phyloP scores from a whole-genome alignment of 805 yeast genomes.

The Wickerhamomyces xylosicus region DNA sequence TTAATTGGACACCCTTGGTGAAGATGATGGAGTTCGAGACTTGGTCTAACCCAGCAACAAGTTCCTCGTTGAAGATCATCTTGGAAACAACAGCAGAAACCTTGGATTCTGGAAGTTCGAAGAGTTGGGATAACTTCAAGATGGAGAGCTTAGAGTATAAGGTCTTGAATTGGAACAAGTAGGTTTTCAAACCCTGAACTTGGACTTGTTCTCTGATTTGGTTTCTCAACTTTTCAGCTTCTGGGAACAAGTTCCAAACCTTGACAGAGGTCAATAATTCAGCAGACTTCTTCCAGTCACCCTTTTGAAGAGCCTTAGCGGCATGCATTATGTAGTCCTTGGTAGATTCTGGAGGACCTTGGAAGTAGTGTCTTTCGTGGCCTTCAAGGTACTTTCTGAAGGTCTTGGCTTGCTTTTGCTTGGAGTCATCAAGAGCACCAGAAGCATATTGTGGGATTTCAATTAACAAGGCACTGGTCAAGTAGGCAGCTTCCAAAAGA shows the following conservation, averaged over 20 bases:
- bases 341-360: slow-evolving; percentile 96
- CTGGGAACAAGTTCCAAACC: slow-evolving; percentile 78
- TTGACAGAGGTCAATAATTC: slow-evolving; percentile 65
- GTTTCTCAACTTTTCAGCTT: slow-evolving; percentile 53
- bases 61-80: slow-evolving; percentile 71
- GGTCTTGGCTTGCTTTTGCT: slow-evolving; percentile 65
- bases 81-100: slow-evolving; percentile 58
- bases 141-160: slow-evolving; percentile 70
- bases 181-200: slow-evolving; percentile 87
- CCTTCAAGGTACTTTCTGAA: slow-evolving; percentile 87
- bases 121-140: slow-evolving; percentile 50
- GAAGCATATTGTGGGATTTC: slow-evolving; percentile 90
- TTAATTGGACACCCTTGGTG: slow-evolving; percentile 66
- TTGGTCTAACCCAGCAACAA: slow-evolving; percentile 67
- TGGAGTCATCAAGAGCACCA: slow-evolving; percentile 41
- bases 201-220: slow-evolving; percentile 75
- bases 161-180: slow-evolving; percentile 72
- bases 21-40: slow-evolving; percentile 53
- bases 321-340: slow-evolving; percentile 91
- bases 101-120: slow-evolving; percentile 46
- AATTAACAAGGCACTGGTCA: slow-evolving; percentile 79
- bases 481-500: slow-evolving; percentile 85
- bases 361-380: slow-evolving; percentile 88
- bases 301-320: slow-evolving; percentile 76
- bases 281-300: slow-evolving; percentile 79